phyloP scores from a whole-genome alignment of 345 rosid species.

The Microthlaspi erraticum region DNA sequence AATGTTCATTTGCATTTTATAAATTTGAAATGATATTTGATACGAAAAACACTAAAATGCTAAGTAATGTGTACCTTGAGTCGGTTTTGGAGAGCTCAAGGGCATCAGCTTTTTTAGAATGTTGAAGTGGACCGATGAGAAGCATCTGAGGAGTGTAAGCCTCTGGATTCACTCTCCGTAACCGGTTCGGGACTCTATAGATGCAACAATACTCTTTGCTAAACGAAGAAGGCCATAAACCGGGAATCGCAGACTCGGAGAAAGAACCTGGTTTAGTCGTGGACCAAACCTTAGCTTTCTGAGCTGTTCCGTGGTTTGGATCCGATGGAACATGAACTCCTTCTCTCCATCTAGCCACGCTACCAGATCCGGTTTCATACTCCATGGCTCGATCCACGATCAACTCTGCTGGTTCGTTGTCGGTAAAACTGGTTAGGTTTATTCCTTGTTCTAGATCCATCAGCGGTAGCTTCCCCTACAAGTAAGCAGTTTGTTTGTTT shows the following conservation, averaged over 20 bases:
- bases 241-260: constrained; percentile 1
- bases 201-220: constrained; percentile 34
- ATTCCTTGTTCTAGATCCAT: constrained; percentile 27
- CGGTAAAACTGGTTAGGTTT: neutral
- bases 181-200: constrained; percentile 36
- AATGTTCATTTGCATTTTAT: neutral
- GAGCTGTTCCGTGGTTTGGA: neutral
- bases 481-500: neutral
- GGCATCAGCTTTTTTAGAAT: constrained; percentile 37
- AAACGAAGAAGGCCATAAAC: constrained; percentile 35
- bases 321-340: constrained; percentile 7
- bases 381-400: neutral
- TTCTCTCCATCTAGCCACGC: constrained; percentile 28
- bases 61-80: constrained; percentile 29
- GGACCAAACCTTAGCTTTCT: constrained; percentile 16
- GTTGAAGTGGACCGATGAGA: constrained; percentile 40
- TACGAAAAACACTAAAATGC: neutral
- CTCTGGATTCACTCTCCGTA: constrained; percentile 36
- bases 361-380: constrained; percentile 11
- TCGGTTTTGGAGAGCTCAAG: constrained; percentile 26
- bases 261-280: constrained; percentile 9
- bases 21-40: neutral
- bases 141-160: constrained; percentile 46
- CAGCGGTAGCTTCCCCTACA: constrained; percentile 28
- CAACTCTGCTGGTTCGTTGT: constrained; percentile 4